phyloP scores from a whole-genome alignment of 1,284 basidiomycete genomes.

The Moesziomyces antarcticus region DNA sequence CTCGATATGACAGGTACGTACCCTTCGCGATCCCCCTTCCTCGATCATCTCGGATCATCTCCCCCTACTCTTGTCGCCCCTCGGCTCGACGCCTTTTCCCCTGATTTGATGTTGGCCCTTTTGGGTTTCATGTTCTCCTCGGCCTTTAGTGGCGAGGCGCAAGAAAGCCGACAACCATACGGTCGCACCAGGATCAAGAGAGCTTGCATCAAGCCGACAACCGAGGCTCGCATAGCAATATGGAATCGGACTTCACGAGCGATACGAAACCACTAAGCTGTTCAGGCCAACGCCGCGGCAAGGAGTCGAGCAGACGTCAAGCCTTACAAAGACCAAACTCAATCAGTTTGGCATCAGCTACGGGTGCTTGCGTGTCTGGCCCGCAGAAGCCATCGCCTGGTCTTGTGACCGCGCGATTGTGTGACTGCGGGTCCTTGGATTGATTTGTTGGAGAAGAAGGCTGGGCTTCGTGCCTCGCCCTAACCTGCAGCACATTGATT shows the following conservation, averaged over 20 bases:
- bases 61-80: constrained; percentile 2
- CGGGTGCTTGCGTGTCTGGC: constrained; percentile 61
- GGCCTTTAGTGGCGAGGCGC: background rate
- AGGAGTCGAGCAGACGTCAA: constrained; percentile 31
- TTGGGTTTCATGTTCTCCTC: constrained; percentile 11
- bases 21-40: constrained; percentile 20
- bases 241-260: background rate
- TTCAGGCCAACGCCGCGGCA: background rate
- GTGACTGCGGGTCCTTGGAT: constrained; percentile 22
- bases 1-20: constrained; percentile 24
- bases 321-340: constrained; percentile 43
- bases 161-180: background rate
- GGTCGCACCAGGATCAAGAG: background rate
- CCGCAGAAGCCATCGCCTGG: constrained; percentile 6
- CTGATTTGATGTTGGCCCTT: constrained; percentile 43
- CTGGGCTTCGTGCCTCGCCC: constrained; percentile 1
- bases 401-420: constrained; percentile 3
- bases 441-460: background rate
- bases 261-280: background rate
- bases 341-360: constrained; percentile 60
- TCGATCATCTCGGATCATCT: constrained; percentile 18
- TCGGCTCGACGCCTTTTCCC: constrained; percentile 36
- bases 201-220: background rate
- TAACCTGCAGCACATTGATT: constrained; percentile 5
- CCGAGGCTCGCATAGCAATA: background rate